Evolutionary conservation across 129 eudicot genomes (phyloP).

Genomic region (Escallonia herrerae): DNA sequence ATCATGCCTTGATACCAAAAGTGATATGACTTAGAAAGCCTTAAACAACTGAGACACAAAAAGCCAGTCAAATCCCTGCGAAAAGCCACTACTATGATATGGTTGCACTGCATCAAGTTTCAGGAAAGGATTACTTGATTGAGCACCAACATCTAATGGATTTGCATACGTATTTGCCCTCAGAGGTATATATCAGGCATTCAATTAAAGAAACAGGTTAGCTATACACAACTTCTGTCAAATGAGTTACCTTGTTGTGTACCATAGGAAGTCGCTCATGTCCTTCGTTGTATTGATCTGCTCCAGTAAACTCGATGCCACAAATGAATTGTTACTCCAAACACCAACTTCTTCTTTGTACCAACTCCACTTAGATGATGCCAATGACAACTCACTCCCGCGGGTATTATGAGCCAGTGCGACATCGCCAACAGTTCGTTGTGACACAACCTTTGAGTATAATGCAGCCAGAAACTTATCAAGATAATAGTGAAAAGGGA

Average conservation of each 20-base stretch:
- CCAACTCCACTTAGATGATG: conserved; percentile 65
- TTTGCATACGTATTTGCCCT: too few relatives aligned
- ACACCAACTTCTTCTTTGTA: conserved; percentile 57
- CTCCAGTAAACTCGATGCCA: conserved; percentile 46
- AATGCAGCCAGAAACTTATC: conserved; percentile 1
- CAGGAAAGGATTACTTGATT: too few relatives aligned
- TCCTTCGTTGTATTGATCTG: conserved; percentile 75
- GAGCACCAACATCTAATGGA: too few relatives aligned
- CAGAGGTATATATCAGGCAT: too few relatives aligned
- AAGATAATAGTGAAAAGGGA: background rate
- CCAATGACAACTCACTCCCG: conserved; percentile 28
- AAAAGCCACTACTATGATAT: too few relatives aligned
- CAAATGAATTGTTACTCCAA: conserved; percentile 45
- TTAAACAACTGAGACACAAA: too few relatives aligned
- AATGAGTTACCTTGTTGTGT: conserved; percentile 57
- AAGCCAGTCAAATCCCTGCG: too few relatives aligned
- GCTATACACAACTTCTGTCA: background rate
- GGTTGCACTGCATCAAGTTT: too few relatives aligned
- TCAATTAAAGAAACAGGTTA: too few relatives aligned
- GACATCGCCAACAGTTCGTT: conserved; percentile 30
- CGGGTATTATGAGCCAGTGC: conserved; percentile 16
- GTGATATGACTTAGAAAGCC: too few relatives aligned
- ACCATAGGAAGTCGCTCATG: conserved; percentile 71
- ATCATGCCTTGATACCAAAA: too few relatives aligned
- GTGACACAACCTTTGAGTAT: conserved; percentile 41